Evolutionary conservation across 1,139 yeast genomes (phyloP).

Genomic region (Keqinozyma sinolaborantium): DNA sequence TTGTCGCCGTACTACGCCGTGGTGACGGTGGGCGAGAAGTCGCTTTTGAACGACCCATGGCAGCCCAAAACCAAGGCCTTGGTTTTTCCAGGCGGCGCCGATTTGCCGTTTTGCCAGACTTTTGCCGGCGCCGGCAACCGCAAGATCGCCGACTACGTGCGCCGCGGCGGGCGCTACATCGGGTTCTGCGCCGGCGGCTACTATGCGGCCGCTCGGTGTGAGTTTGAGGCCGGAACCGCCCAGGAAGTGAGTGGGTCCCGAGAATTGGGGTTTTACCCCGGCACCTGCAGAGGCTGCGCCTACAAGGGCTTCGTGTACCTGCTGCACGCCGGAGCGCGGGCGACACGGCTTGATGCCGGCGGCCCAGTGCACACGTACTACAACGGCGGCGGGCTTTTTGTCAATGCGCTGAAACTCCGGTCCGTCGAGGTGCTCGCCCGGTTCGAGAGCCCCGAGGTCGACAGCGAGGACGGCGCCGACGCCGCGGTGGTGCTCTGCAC

Average conservation of each 20-base stretch:
- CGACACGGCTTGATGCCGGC: conserved; percentile 45
- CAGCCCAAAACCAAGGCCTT: conserved; percentile 68
- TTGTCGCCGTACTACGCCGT: conserved; percentile 92
- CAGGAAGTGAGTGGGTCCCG: conserved; percentile 85
- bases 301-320: conserved; percentile 78
- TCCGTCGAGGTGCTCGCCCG: conserved; percentile 71
- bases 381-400: conserved; percentile 89
- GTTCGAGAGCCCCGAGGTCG: conserved; percentile 44
- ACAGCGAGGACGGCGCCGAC: conserved; percentile 35
- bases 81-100: conserved; percentile 97
- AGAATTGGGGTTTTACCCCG: conserved; percentile 79
- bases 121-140: conserved; percentile 69
- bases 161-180: conserved; percentile 73
- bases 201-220: conserved; percentile 70
- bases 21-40: conserved; percentile 58
- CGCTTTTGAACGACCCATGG: conserved; percentile 86
- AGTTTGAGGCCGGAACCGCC: conserved; percentile 75
- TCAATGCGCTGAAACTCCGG: conserved; percentile 59
- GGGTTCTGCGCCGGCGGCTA: conserved; percentile 99
- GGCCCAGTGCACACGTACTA: conserved; percentile 43
- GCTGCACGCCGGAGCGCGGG: conserved; percentile 70
- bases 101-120: conserved; percentile 71
- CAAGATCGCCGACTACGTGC: conserved; percentile 60
- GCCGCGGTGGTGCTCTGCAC: conserved; percentile 70
- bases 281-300: conserved; percentile 78